Base-by-base conservation (phyloP, 371 early-diverging fungal species). In the Scutellospora calospora region DNA sequence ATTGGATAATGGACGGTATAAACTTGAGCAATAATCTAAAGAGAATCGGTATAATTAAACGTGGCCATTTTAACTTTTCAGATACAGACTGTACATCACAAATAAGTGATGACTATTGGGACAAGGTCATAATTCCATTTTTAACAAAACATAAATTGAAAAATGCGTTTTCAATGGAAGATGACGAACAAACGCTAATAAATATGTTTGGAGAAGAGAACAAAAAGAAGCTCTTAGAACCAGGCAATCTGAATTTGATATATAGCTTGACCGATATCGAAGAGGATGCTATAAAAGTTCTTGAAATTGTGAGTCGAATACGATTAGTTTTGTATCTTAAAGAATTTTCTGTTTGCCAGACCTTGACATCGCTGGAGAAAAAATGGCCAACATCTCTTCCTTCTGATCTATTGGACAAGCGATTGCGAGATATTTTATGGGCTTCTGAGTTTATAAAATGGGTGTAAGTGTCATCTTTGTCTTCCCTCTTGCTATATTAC, bases 401-500 rank as follows among this genome's bases (percentile, higher is more conserved):
- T 73, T 73, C 73, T 33, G 73, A 73, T 25, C 45, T 73, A 29
- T 54, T 73, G 27, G 73, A 73, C 5, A 68, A 68, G 22, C 68
- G 41, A 25, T 68, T 68, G 41, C 45, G 55, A 52, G 29, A 74
- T 41, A 57, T 74, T 54, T 55, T 74, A 41, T 74, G 55, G 74
- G 74, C 74, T 27, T 18, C 52, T 54, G 74, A 74, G 74, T 54
- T 74, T 20, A 74, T 74, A 74, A 74, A 74, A 74, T 74, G 74
- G 57, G 74, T 74, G 74, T 74, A 74, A 33, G 55, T 74, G 55
- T 74, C 9, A 49, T 52, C 73, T 35, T 73, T 4, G 29, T 29
- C 31, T 35, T 73, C 27, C 35, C 12, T 66, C 33, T 66, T 68
- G 45, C 45, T 68, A 66, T 72, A 52, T 51, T 25, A 33, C 1